Percentiles rank a stretch among this genome's conserved stretches.
These are phyloP conservation scores for Fusarium albidum DNA, from an alignment of 2,329 filamentous ascomycete species.

Conservation along the genomic window DNA sequence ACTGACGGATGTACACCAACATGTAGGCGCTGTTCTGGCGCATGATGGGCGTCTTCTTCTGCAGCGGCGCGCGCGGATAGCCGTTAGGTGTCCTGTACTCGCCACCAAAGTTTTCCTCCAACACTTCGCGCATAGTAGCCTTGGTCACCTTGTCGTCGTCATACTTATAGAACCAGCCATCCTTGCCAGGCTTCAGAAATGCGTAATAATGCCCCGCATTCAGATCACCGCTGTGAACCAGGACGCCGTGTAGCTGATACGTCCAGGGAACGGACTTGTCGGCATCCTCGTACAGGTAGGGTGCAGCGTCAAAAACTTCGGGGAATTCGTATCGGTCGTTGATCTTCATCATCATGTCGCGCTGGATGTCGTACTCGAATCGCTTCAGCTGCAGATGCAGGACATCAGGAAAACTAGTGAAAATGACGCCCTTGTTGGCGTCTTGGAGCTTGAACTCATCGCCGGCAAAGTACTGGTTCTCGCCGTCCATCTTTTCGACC, in stretches of 20 bases:
- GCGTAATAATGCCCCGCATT: slow-evolving; percentile 99
- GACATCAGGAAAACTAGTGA: slow-evolving; percentile 92
- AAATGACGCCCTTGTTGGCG: slow-evolving; percentile 97
- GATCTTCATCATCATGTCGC: slow-evolving; percentile 99
- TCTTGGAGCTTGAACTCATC: slow-evolving; percentile 93
- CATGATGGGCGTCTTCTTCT: slow-evolving; percentile 67
- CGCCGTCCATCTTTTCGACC: slow-evolving; percentile 95
- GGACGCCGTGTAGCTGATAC: slow-evolving; percentile 92
- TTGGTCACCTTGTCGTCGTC: slow-evolving; percentile 98
- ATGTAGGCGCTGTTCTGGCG: slow-evolving; percentile 92
- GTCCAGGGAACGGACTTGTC: slow-evolving; percentile 89
- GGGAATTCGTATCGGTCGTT: slow-evolving; percentile 93
- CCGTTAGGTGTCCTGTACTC: slow-evolving; percentile 71
- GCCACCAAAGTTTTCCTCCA: slow-evolving; percentile 97
- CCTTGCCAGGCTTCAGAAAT: slow-evolving; percentile 91
- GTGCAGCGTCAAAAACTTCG: slow-evolving; percentile 82
- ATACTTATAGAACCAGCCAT: slow-evolving; percentile 95
- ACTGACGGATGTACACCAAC: slow-evolving; percentile 96
- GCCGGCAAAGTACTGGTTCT: slow-evolving; percentile 97
- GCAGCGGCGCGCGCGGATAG: slow-evolving; percentile 54
- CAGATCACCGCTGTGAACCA: slow-evolving; percentile 95
- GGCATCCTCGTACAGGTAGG: slow-evolving; percentile 85
- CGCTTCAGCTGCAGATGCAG: slow-evolving; percentile 95
- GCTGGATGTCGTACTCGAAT: slow-evolving; percentile 96
- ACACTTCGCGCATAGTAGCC: slow-evolving; percentile 86